Evolutionary conservation across 2,329 filamentous ascomycete species (phyloP).

Genomic region (Sphaceloma murrayae): DNA sequence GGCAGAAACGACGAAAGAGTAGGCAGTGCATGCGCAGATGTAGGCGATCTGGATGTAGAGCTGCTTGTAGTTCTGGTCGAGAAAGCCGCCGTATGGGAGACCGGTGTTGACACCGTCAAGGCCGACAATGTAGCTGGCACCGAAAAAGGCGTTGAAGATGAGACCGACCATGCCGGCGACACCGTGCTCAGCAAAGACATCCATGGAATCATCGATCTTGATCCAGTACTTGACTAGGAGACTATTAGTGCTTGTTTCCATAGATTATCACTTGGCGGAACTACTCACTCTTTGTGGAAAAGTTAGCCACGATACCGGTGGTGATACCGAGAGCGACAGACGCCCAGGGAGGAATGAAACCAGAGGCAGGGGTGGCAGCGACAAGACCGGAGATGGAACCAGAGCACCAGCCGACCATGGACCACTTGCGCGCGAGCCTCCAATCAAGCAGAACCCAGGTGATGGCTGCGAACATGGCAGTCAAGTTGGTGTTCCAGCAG

Average conservation of each 20-base stretch:
- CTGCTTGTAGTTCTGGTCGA: slow-evolving; percentile 64
- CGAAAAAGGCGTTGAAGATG: slow-evolving; percentile 65
- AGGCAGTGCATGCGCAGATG: slow-evolving; percentile 55
- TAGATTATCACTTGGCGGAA: neutral
- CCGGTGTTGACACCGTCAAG: slow-evolving; percentile 65
- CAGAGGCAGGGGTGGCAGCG: slow-evolving; percentile 74
- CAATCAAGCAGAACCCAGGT: slow-evolving; percentile 95
- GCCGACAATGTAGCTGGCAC: slow-evolving; percentile 59
- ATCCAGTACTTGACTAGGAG: slow-evolving; percentile 59
- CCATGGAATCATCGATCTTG: slow-evolving; percentile 76
- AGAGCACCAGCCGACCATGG: slow-evolving; percentile 85
- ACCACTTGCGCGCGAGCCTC: slow-evolving; percentile 90
- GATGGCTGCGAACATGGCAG: slow-evolving; percentile 82
- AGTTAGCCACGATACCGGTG: slow-evolving; percentile 65
- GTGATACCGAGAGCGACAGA: slow-evolving; percentile 51
- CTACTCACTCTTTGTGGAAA: slow-evolving; percentile 74
- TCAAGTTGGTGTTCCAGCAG: slow-evolving; percentile 95
- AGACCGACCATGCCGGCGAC: slow-evolving; percentile 76
- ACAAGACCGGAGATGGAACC: slow-evolving; percentile 81
- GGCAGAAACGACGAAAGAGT: slow-evolving; percentile 64
- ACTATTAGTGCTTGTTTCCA: slow-evolving; percentile 17
- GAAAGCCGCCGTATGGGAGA: slow-evolving; percentile 51
- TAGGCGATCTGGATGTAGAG: slow-evolving; percentile 75
- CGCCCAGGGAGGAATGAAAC: slow-evolving; percentile 63
- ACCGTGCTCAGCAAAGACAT: slow-evolving; percentile 85